These are phyloP conservation scores for Dendrobium huoshanense DNA, from an alignment of 106 monocot genomes.

Conservation along the genomic window DNA sequence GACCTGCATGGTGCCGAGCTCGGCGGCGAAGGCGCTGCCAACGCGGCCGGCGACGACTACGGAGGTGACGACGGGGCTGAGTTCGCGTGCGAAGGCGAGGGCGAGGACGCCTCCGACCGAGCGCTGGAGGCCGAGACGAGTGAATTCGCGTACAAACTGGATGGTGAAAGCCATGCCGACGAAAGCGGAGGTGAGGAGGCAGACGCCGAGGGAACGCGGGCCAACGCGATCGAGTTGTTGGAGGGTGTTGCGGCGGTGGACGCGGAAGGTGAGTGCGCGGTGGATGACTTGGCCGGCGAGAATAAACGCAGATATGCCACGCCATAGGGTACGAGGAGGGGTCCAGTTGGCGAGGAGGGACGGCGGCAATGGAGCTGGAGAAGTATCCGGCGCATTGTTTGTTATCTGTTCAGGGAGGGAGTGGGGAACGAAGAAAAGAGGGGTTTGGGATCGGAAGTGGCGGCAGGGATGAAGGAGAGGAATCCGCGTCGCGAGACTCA, in stretches of 20 bases:
- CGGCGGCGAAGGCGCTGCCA: conserved; percentile 62
- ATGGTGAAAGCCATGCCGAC: conserved; percentile 91
- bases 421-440: neutral
- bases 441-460: neutral
- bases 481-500: neutral
- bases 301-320: conserved; percentile 54
- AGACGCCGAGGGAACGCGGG: conserved; percentile 73
- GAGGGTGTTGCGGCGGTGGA: conserved; percentile 73
- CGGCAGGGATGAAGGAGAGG: neutral
- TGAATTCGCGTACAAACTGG: conserved; percentile 94
- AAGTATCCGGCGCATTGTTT: conserved; percentile 24
- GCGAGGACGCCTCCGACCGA: conserved; percentile 84
- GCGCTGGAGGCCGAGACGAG: conserved; percentile 77
- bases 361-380: neutral
- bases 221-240: conserved; percentile 79
- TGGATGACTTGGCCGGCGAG: conserved; percentile 66
- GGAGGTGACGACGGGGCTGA: conserved; percentile 82
- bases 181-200: conserved; percentile 80
- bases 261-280: conserved; percentile 32
- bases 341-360: conserved; percentile 25
- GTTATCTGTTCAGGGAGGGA: conserved; percentile 8
- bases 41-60: conserved; percentile 76
- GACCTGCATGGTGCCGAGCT: conserved; percentile 83
- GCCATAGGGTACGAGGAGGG: conserved; percentile 59
- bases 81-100: conserved; percentile 86